phyloP scores from a whole-genome alignment of 768 basidiomycete species.

The Hypsizygus marmoreus region DNA sequence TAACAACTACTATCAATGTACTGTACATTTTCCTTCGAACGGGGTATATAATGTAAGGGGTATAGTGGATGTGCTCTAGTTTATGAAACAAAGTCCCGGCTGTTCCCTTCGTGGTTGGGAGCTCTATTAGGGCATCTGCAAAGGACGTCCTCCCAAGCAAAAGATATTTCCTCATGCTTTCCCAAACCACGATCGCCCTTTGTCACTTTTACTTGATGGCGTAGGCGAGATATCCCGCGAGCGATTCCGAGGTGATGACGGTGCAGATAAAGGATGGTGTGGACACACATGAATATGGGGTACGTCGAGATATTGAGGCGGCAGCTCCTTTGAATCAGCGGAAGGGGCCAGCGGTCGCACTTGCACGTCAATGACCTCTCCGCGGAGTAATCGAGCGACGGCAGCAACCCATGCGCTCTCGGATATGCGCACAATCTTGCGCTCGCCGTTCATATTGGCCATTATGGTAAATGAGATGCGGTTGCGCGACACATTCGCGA shows the following conservation, averaged over 20 bases:
- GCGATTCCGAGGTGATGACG: slow-evolving; percentile 22
- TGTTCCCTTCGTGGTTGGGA: neutral
- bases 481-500: slow-evolving; percentile 36
- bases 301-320: slow-evolving; percentile 47
- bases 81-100: neutral
- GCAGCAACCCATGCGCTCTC: slow-evolving; percentile 51
- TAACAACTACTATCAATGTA: no score
- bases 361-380: slow-evolving; percentile 49
- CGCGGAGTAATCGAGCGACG: slow-evolving; percentile 39
- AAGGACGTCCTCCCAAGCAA: neutral
- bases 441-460: slow-evolving; percentile 31
- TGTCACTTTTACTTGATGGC: slow-evolving; percentile 13
- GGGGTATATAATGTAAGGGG: neutral
- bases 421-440: slow-evolving; percentile 48
- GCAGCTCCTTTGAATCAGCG: slow-evolving; percentile 25
- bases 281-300: slow-evolving; percentile 22
- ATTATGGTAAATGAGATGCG: slow-evolving; percentile 46
- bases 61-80: neutral
- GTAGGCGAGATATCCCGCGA: slow-evolving; percentile 23
- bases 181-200: slow-evolving; percentile 18
- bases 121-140: neutral
- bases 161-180: slow-evolving; percentile 4
- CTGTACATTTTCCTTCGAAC: no score
- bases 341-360: slow-evolving; percentile 34
- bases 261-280: slow-evolving; percentile 24